Evolutionary conservation across 1,284 basidiomycete species (phyloP).

Genomic region (Melampsora larici-populina): DNA sequence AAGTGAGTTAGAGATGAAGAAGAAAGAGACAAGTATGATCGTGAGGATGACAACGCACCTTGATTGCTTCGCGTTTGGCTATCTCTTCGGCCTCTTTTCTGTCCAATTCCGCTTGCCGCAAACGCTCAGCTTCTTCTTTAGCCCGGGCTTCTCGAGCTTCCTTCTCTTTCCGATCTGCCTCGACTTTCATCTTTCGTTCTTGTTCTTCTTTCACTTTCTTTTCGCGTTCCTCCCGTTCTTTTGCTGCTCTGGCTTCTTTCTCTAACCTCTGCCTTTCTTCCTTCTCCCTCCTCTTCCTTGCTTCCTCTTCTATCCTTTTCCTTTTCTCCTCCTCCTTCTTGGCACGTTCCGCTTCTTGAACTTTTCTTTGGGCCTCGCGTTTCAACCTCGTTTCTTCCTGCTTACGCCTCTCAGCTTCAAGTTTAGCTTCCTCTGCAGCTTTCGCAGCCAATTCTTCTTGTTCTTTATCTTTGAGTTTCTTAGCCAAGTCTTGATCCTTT

Average conservation of each 20-base stretch:
- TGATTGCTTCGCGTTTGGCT: constrained; percentile 47
- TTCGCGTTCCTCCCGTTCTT: constrained; percentile 66
- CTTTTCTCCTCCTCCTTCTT: constrained; percentile 58
- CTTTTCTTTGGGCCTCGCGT: constrained; percentile 70
- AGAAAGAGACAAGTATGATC: not conserved
- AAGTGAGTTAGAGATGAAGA: not conserved
- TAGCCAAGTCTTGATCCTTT: constrained; percentile 82
- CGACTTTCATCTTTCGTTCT: constrained; percentile 48
- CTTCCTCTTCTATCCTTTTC: constrained; percentile 59
- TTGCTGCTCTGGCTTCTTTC: constrained; percentile 53
- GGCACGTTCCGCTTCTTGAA: constrained; percentile 70
- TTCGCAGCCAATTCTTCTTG: constrained; percentile 73
- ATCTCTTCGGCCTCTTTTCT: constrained; percentile 41
- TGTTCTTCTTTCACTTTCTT: constrained; percentile 54
- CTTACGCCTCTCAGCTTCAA: constrained; percentile 62
- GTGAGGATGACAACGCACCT: constrained; percentile 19
- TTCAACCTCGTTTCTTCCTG: constrained; percentile 66
- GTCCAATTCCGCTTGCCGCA: constrained; percentile 45
- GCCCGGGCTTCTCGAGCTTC: constrained; percentile 60
- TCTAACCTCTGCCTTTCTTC: constrained; percentile 65
- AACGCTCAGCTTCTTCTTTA: constrained; percentile 45
- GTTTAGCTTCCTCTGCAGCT: constrained; percentile 60
- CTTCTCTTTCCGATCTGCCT: constrained; percentile 62
- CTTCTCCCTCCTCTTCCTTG: constrained; percentile 66
- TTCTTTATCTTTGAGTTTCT: constrained; percentile 68